A percentile compares a stretch with the other conserved stretches of the same genome.
These are phyloP conservation scores for Lavandula angustifolia DNA, from an alignment of 257 asterid genomes.

Conservation along the genomic window DNA sequence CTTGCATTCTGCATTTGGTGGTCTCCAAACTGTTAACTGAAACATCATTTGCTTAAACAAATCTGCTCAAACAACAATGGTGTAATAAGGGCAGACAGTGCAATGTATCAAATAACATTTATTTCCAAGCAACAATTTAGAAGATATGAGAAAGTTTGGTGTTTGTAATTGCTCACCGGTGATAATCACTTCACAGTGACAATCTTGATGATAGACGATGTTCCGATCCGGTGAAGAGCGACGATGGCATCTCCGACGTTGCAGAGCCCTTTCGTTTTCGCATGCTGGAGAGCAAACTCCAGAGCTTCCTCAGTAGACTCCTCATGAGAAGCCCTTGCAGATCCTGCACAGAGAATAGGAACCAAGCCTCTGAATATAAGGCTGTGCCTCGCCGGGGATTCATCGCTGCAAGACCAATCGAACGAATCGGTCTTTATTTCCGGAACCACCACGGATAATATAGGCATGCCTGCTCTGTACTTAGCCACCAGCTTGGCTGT, in stretches of 20 bases:
- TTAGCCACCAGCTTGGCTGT: constrained; percentile 54
- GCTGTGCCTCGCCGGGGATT: constrained; percentile 50
- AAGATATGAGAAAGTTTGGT: background rate
- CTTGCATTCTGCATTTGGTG: no score
- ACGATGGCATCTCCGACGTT: constrained; percentile 44
- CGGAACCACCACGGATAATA: constrained; percentile 48
- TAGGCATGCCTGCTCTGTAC: constrained; percentile 53
- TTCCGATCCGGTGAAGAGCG: constrained; percentile 48
- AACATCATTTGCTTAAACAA: no score
- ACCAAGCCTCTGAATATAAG: constrained; percentile 49
- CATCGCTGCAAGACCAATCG: constrained; percentile 52
- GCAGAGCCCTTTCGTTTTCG: constrained; percentile 42
- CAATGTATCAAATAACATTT: constrained; percentile 16
- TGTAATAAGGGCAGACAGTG: background rate
- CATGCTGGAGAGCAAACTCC: constrained; percentile 44
- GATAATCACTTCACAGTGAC: constrained; percentile 39
- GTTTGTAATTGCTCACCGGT: constrained; percentile 9
- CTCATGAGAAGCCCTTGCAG: constrained; percentile 50
- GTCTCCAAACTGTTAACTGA: no score
- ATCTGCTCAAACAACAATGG: background rate
- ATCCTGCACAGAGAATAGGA: constrained; percentile 46
- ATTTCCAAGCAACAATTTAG: background rate
- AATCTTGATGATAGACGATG: constrained; percentile 47
- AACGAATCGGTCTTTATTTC: constrained; percentile 45
- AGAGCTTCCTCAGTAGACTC: constrained; percentile 51